Base-by-base conservation (phyloP, 1,284 basidiomycete species). In the Schizopora paradoxa region DNA sequence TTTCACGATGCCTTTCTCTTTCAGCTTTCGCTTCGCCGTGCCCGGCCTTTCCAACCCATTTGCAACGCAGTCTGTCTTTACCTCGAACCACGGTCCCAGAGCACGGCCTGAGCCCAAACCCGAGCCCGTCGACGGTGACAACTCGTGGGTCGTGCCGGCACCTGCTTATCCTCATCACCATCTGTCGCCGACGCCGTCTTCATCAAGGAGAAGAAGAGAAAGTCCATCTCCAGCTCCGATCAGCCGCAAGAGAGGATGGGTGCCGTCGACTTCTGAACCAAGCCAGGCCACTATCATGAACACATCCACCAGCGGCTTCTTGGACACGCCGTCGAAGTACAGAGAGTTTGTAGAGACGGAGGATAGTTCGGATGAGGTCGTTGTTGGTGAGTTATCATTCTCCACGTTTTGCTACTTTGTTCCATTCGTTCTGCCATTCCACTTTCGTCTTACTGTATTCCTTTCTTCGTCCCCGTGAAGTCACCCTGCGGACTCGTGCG, bases 1-100 rank as follows among this genome's bases (percentile, higher is more conserved):
- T n/a, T n/a, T 37, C 40, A 21, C 25, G 19, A 77, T 79, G 74
- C 63, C 71, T 3, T 82, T 82, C 56, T 70, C 77, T 10, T 86
- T 86, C 60, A 82, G 80, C 38, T 86, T 86, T 66, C 73, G 61
- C 13, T 68, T 84, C 47, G 57, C 67, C 29, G 74, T 82, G 10
- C 77, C 82, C 5, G 81, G 79, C 6, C 59, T 82, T 36, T 59
- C 69, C n/a, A 85, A 85, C 54, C 82, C 82, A 7, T 85, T 86
- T 63, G 61, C 68, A 29, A 29, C 36, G 29, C 40, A 19, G 51
- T 57, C 19, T 18, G 23, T 6, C n/a, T n/a, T n/a, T n/a, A n/a
- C n/a, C n/a, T n/a, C n/a, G 22, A 33, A 22, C 37, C 55, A 31
- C 50, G 56, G 13, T 56, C 56, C 40, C 46, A 33, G 3, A 18